These are phyloP conservation scores for Colletotrichum sp. DNA, from an alignment of 2,329 filamentous ascomycete genomes.

Conservation along the genomic window DNA sequence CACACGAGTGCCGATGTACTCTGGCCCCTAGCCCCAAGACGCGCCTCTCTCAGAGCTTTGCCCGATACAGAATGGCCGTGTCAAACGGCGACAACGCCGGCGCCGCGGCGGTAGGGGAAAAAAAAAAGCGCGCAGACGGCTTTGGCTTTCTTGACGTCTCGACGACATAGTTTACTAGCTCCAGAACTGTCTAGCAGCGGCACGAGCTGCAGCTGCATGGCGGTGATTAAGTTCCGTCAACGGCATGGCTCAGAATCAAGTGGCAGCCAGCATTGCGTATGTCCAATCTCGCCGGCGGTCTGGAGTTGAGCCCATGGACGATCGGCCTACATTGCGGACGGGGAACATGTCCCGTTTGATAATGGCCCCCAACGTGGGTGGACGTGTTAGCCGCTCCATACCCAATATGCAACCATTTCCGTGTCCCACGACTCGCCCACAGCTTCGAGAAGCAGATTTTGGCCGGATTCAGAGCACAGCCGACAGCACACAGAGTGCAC, in stretches of 20 bases:
- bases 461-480: slow-evolving; percentile 5
- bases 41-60: not conserved
- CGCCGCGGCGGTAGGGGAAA: not conserved
- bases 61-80: not conserved
- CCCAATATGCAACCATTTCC: slow-evolving; percentile 6
- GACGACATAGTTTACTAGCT: not conserved
- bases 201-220: not conserved
- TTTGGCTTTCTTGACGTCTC: not conserved
- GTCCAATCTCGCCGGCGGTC: slow-evolving; percentile 8
- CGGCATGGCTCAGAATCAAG: not conserved
- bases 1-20: not conserved
- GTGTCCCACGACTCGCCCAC: not conserved
- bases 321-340: not conserved
- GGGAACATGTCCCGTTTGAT: not conserved
- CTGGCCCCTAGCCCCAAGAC: not conserved
- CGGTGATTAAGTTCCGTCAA: not conserved
- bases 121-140: not conserved
- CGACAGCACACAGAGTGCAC: not conserved
- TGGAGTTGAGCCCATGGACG: not conserved
- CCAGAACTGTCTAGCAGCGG: not conserved
- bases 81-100: not conserved
- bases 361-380: not conserved
- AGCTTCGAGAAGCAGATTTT: slow-evolving; percentile 9
- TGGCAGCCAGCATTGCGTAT: slow-evolving; percentile 8
- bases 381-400: not conserved